Percentiles rank a stretch among this genome's conserved stretches.
phyloP scores from a whole-genome alignment of 306 rosid genomes.

The Medicago truncatula region DNA sequence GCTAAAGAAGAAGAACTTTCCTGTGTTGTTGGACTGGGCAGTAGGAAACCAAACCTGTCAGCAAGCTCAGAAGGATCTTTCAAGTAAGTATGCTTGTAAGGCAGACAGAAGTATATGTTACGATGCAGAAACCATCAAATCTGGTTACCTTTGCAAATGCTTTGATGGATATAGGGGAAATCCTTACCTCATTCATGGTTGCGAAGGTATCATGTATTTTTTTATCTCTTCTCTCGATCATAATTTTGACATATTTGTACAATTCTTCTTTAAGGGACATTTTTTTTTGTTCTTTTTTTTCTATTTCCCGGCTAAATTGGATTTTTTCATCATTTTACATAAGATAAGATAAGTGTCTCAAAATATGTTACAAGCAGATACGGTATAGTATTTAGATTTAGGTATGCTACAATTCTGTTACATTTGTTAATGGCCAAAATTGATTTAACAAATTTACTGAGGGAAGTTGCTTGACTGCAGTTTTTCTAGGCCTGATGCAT shows the following conservation, averaged over 20 bases:
- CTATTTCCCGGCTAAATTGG: background rate
- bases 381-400: too few species aligned
- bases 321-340: too few species aligned
- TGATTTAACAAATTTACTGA: too few species aligned
- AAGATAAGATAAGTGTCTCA: background rate
- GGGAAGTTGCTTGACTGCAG: too few species aligned
- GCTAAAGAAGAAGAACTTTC: slow-evolving; percentile 1
- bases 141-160: slow-evolving; percentile 37
- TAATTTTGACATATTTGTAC: background rate
- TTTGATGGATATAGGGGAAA: slow-evolving; percentile 42
- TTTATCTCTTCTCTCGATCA: background rate
- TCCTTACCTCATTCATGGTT: slow-evolving; percentile 49
- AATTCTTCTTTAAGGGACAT: too few species aligned
- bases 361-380: too few species aligned
- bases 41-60: slow-evolving; percentile 31
- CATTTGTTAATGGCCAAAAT: too few species aligned
- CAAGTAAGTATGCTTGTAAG: background rate
- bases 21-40: slow-evolving; percentile 35
- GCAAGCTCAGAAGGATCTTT: slow-evolving; percentile 12
- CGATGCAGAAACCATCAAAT: background rate
- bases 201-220: slow-evolving; percentile 39
- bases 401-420: too few species aligned
- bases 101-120: background rate
- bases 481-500: too few species aligned
- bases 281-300: background rate